phyloP scores from a whole-genome alignment of 2,329 filamentous ascomycete genomes.

The Diplodia scrobiculata region DNA sequence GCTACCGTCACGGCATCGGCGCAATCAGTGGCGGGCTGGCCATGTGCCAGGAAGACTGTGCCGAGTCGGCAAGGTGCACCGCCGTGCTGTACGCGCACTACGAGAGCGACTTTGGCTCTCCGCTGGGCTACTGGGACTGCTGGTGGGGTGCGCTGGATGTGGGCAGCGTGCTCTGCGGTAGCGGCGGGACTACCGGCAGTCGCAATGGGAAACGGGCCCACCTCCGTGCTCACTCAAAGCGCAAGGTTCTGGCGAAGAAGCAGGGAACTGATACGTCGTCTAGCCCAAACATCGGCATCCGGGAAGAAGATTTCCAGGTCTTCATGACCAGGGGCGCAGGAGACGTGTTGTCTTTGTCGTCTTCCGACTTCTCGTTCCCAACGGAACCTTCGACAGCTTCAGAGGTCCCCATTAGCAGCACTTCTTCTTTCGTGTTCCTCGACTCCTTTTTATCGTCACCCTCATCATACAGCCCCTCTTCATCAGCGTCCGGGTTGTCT shows the following conservation, averaged over 20 bases:
- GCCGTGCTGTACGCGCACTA: slow-evolving; percentile 18
- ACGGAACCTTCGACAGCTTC: too few relatives aligned
- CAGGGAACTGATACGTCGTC: background rate
- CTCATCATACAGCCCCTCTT: too few relatives aligned
- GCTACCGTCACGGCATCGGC: slow-evolving; percentile 25
- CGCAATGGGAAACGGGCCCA: background rate
- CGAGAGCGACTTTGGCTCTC: slow-evolving; percentile 8
- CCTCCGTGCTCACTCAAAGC: background rate
- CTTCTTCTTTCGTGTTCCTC: background rate
- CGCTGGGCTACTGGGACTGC: slow-evolving; percentile 28
- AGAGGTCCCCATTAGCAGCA: background rate
- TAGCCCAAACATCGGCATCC: background rate
- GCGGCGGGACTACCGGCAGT: background rate
- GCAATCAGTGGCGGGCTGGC: background rate
- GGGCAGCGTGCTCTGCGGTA: background rate
- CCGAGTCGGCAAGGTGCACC: background rate
- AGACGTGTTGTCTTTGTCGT: too few relatives aligned
- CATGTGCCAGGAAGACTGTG: slow-evolving; percentile 23
- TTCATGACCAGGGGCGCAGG: background rate
- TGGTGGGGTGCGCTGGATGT: slow-evolving; percentile 15
- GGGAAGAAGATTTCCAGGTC: slow-evolving; percentile 11
- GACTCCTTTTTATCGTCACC: too few relatives aligned
- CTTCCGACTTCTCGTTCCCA: background rate
- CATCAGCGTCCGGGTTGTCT: background rate
- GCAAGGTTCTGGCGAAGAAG: background rate